phyloP scores from a whole-genome alignment of 2,329 filamentous ascomycete genomes.

The Capronia coronata region DNA sequence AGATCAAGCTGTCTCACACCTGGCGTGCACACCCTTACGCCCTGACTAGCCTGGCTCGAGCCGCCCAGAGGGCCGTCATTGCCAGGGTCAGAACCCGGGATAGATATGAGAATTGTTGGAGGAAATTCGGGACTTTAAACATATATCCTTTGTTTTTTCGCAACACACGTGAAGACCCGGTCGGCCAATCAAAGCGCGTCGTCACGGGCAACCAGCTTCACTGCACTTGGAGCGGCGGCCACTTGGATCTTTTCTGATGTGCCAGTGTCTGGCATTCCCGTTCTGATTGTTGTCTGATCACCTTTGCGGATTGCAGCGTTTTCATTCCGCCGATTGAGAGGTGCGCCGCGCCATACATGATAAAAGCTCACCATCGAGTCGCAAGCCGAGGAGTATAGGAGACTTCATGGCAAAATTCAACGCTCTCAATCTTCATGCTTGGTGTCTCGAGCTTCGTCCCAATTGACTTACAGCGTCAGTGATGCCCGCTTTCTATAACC shows the following conservation, averaged over 20 bases:
- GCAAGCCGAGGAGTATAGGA: background rate
- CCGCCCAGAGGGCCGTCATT: background rate
- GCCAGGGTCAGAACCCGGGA: constrained; percentile 2
- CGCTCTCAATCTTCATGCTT: too few relatives aligned
- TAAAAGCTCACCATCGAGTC: too few relatives aligned
- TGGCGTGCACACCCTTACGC: constrained; percentile 2
- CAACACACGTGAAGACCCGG: background rate
- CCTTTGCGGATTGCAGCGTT: too few relatives aligned
- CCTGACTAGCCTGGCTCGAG: constrained; percentile 1
- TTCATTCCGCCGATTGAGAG: too few relatives aligned
- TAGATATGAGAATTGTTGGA: constrained; percentile 4
- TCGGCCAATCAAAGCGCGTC: background rate
- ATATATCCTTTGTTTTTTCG: background rate
- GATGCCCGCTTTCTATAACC: too few relatives aligned
- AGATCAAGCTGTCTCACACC: constrained; percentile 1
- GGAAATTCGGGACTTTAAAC: background rate
- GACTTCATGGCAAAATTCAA: background rate
- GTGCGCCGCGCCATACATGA: too few relatives aligned
- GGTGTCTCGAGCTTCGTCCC: too few relatives aligned
- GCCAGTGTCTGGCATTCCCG: background rate
- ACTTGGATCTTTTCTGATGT: background rate
- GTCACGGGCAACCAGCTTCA: background rate
- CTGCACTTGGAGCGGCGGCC: background rate
- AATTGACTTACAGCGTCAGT: too few relatives aligned
- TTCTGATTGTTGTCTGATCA: too few relatives aligned